phyloP scores from a whole-genome alignment of 148 eudicot genomes.

The Talinum fruticosum region DNA sequence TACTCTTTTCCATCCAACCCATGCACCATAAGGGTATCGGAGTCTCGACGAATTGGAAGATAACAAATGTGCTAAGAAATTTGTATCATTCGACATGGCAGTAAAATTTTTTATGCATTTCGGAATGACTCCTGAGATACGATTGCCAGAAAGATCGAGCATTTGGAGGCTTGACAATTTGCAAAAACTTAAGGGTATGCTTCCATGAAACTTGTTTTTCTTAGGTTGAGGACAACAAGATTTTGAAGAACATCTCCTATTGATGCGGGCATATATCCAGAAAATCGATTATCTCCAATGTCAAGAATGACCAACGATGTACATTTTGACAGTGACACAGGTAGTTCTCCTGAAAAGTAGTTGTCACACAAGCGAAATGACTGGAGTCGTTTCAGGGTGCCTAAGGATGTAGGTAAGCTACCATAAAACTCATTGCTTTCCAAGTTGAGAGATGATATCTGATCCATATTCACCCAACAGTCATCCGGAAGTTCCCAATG shows the following conservation, averaged over 20 bases:
- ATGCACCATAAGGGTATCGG: no score
- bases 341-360: not conserved
- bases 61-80: not conserved
- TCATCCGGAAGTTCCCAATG: not conserved
- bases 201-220: constrained; percentile 11
- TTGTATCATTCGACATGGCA: not conserved
- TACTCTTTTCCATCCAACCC: no score
- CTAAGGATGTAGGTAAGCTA: not conserved
- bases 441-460: not conserved
- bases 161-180: constrained; percentile 13
- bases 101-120: not conserved
- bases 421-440: not conserved
- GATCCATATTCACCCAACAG: constrained; percentile 4
- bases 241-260: not conserved
- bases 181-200: constrained; percentile 19
- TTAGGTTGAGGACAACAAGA: constrained; percentile 13
- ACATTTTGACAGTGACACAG: not conserved
- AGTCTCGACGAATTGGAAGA: not conserved
- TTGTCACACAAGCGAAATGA: not conserved
- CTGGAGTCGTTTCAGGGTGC: not conserved
- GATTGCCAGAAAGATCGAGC: constrained; percentile 14
- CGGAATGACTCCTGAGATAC: constrained; percentile 16
- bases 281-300: constrained; percentile 6
- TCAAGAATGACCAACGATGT: constrained; percentile 1
- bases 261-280: constrained; percentile 10